Percentiles rank a stretch among this genome's conserved stretches.
Conservation (phyloP, 2,329 filamentous ascomycete species). For the Periglandula ipomoeae region DNA sequence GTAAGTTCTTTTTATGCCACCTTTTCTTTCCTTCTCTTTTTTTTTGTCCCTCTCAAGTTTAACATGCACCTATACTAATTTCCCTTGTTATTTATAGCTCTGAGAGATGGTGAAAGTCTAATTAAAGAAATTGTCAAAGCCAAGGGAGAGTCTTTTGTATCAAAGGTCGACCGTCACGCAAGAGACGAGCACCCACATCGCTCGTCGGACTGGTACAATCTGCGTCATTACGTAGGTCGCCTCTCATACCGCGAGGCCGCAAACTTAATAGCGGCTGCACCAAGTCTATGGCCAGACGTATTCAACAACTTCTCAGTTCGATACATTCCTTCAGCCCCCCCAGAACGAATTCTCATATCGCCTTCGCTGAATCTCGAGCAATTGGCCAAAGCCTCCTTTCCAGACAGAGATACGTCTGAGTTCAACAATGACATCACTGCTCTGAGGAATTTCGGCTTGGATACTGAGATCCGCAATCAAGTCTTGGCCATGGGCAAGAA, state of each 20-base stretch:
- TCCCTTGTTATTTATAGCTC: slow-evolving; percentile 7
- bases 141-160: background rate
- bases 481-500: slow-evolving; percentile 10
- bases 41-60: no score
- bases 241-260: slow-evolving; percentile 16
- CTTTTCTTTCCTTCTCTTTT: background rate
- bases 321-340: slow-evolving; percentile 13
- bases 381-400: slow-evolving; percentile 1
- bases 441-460: slow-evolving; percentile 12
- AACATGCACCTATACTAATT: no score
- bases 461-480: slow-evolving; percentile 9
- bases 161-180: slow-evolving; percentile 5
- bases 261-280: slow-evolving; percentile 7
- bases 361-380: slow-evolving; percentile 3
- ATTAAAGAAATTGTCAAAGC: slow-evolving; percentile 10
- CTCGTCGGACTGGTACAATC: slow-evolving; percentile 12
- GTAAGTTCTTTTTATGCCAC: no score
- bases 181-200: slow-evolving; percentile 2
- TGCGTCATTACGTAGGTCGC: slow-evolving; percentile 17
- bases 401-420: background rate
- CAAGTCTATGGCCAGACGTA: slow-evolving; percentile 13
- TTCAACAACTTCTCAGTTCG: slow-evolving; percentile 18
- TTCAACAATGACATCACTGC: slow-evolving; percentile 8
- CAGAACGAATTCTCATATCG: background rate
- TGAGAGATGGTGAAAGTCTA: slow-evolving; percentile 11